Evolutionary conservation across 2,329 filamentous ascomycete genomes (phyloP), one percentile per base, ranked within the genome.

Genomic region (Westerdykella aurantiaca): DNA sequence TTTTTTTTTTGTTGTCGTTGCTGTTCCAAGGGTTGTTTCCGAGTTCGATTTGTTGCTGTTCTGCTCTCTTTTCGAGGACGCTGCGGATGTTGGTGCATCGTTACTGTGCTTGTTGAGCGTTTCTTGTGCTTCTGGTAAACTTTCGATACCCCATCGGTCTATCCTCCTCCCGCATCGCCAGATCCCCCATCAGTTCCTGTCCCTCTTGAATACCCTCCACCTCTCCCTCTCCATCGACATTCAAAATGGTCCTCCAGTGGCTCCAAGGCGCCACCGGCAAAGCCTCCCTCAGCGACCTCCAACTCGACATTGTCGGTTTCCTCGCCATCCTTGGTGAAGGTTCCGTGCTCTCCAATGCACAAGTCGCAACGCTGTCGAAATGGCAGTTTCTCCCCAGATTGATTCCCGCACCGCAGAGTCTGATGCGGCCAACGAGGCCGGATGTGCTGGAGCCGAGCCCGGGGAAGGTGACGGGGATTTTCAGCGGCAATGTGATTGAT

Each of bases 221-320:
- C 33, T 14, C 33, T 12, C 33, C 7, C 9, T 16, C 5, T 35
- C 34, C 10, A n/a, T 14, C 33, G 13, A 16, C 33, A 25, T 31
- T 29, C 38, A 49, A 23, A 16, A 44, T 35, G 33, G 33, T 35
- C 33, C n/a, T 64, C 60, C 63, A 65, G 48, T 71, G 68, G 68
- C 57, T 69, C 11, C 54, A 60, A 45, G 48, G 57, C 31, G 47
- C 52, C 29, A 38, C 55, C 39, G 61, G 59, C 17, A 45, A 45
- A 6, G 38, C 44, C 29, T 42, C 50, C 10, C 53, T 70, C 18
- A 48, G 61, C 10, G 57, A 68, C 39, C 67, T 77, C 40, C 73
- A 77, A 51, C 69, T 78, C 38, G 75, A 78, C 52, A 77, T 78
- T 38, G 75, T 78, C 46, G 75, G 75, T 56, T 76, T 76, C 55